phyloP scores from a whole-genome alignment of 805 yeast genomes.

The Yamadazyma olivae region DNA sequence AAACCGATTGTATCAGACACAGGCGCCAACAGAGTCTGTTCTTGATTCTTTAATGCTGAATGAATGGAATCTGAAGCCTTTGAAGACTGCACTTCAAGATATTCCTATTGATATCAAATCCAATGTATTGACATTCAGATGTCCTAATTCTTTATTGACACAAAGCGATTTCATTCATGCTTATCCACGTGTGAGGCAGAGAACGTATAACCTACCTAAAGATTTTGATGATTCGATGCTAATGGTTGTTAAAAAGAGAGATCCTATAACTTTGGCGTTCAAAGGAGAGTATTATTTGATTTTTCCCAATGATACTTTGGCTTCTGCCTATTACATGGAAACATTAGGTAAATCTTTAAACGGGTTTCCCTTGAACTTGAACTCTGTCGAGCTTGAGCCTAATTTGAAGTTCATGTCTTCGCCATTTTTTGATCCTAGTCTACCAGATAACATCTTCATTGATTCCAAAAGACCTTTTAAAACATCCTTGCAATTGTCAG shows the following conservation, averaged over 20 bases:
- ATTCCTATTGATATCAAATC: slow-evolving; percentile 16
- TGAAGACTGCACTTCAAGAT: slow-evolving; percentile 21
- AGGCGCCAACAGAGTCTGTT: too few relatives aligned
- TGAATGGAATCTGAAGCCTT: slow-evolving; percentile 29
- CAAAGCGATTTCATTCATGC: slow-evolving; percentile 38
- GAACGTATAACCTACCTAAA: slow-evolving; percentile 22
- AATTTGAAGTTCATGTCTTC: slow-evolving; percentile 27
- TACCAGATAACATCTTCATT: slow-evolving; percentile 2
- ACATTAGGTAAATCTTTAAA: slow-evolving; percentile 47
- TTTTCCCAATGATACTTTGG: slow-evolving; percentile 46
- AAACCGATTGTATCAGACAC: too few relatives aligned
- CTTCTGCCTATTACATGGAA: slow-evolving; percentile 51
- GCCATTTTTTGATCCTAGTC: slow-evolving; percentile 17
- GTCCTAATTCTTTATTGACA: slow-evolving; percentile 35
- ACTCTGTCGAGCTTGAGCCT: slow-evolving; percentile 32
- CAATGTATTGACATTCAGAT: slow-evolving; percentile 35
- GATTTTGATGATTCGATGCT: slow-evolving; percentile 22
- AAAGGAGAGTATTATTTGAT: slow-evolving; percentile 52
- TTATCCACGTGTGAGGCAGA: slow-evolving; percentile 32
- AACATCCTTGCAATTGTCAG: background rate
- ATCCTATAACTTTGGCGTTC: slow-evolving; percentile 41
- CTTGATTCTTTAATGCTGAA: slow-evolving; percentile 20
- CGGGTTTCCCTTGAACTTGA: slow-evolving; percentile 46
- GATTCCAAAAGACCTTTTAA: slow-evolving; percentile 2
- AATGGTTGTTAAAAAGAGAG: slow-evolving; percentile 48